Conservation (phyloP, 352 stramenopile species). For the Pythium insidiosum region DNA sequence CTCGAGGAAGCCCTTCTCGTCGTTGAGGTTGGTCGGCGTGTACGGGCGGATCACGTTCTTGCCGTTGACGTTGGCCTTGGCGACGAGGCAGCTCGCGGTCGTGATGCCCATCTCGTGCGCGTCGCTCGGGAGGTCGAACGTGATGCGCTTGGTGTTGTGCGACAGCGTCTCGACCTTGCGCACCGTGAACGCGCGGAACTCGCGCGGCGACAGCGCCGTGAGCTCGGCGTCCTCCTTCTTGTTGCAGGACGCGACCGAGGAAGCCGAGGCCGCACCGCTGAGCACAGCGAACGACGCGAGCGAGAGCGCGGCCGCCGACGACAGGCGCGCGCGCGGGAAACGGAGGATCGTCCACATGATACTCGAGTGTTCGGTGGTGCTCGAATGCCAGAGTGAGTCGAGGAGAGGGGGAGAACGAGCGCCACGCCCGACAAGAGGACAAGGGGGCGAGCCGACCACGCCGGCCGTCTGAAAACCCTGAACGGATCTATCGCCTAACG, state of each 20-base stretch:
- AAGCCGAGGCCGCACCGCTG: slow-evolving; percentile 1
- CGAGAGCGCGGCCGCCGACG: neutral
- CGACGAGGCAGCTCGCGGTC: slow-evolving; percentile 48
- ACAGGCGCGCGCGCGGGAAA: slow-evolving; percentile 8
- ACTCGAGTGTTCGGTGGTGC: neutral
- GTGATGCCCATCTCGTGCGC: slow-evolving; percentile 61
- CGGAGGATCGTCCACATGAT: slow-evolving; percentile 18
- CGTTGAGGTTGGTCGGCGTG: slow-evolving; percentile 83
- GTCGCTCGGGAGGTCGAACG: slow-evolving; percentile 44
- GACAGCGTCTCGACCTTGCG: slow-evolving; percentile 57
- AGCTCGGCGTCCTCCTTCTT: slow-evolving; percentile 16
- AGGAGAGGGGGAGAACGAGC: neutral
- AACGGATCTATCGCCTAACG: no score
- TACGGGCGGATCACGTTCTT: slow-evolving; percentile 82
- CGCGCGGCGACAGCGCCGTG: slow-evolving; percentile 43
- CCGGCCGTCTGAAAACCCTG: no score
- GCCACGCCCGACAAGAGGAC: slow-evolving; percentile 7
- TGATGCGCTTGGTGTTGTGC: slow-evolving; percentile 77
- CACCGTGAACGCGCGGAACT: slow-evolving; percentile 75
- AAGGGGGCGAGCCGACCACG: slow-evolving; percentile 8
- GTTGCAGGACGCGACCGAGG: slow-evolving; percentile 14
- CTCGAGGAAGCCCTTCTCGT: slow-evolving; percentile 76
- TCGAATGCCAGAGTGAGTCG: no score
- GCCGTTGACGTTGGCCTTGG: slow-evolving; percentile 56
- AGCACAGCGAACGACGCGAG: slow-evolving; percentile 9